Evolutionary conservation across 768 basidiomycete genomes (phyloP).

Genomic region (Peribolospora baueri): DNA sequence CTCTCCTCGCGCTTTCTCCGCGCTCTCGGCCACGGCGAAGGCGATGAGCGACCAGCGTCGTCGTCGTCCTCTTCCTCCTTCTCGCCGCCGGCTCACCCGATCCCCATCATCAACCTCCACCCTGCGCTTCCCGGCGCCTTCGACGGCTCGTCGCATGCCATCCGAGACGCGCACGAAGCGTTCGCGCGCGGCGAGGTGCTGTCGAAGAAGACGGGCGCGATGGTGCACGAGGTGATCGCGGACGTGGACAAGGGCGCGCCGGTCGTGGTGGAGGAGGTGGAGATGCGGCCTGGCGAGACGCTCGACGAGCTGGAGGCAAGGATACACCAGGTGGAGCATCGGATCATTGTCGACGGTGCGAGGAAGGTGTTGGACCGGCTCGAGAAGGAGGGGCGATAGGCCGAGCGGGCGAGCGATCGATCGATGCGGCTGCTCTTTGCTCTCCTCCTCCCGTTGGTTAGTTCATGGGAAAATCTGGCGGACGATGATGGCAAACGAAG

Average conservation of each 20-base stretch:
- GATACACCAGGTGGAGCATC: slow-evolving; percentile 65
- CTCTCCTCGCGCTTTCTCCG: slow-evolving; percentile 59
- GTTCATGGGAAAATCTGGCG: too few relatives aligned
- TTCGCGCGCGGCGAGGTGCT: slow-evolving; percentile 42
- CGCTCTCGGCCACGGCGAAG: slow-evolving; percentile 21
- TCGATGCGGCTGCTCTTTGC: too few relatives aligned
- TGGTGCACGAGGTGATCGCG: slow-evolving; percentile 81
- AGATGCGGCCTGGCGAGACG: slow-evolving; percentile 44
- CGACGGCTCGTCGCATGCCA: slow-evolving; percentile 64
- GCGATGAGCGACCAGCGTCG: not conserved
- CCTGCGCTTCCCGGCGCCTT: slow-evolving; percentile 92
- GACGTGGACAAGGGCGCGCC: slow-evolving; percentile 87
- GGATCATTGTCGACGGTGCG: slow-evolving; percentile 70
- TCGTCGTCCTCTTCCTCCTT: not conserved
- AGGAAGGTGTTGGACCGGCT: slow-evolving; percentile 33
- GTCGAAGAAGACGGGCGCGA: slow-evolving; percentile 51
- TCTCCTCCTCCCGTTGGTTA: too few relatives aligned
- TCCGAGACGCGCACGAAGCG: slow-evolving; percentile 68
- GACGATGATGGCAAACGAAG: too few relatives aligned
- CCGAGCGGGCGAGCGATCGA: too few relatives aligned
- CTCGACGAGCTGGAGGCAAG: slow-evolving; percentile 47
- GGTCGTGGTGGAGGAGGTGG: slow-evolving; percentile 52
- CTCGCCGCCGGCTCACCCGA: slow-evolving; percentile 14
- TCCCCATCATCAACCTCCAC: slow-evolving; percentile 87
- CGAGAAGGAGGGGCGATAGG: too few relatives aligned